Evolutionary conservation across 106 monocot genomes (phyloP), one percentile per base, ranked within the genome.

Genomic region (Gastrodia elata): DNA sequence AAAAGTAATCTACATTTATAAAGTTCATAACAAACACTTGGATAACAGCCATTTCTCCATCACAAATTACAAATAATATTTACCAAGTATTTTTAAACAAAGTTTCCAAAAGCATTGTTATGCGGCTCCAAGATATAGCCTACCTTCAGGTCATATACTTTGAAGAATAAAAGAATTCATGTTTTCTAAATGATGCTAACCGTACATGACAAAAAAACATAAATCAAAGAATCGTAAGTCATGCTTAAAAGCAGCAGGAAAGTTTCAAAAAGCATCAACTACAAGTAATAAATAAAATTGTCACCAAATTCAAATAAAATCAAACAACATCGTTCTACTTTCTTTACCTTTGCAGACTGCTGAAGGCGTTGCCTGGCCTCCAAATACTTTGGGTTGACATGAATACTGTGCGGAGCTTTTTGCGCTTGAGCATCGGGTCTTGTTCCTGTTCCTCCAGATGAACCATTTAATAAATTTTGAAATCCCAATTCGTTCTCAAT

Each of bases 371-470:
- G 96, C 56, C 90, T 93, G 39, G 96, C 96, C 61, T 98, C 97
- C 57, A 98, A 80, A 80, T 98, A 98, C 76, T 98, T 93, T 76
- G 93, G 93, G 74, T 98, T 98, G 37, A 98, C 93, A 79, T 98
- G 97, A 79, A 98, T 98, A 80, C 97, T 88, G 35, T 91, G 84
- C 8, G 88, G 33, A 58, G 86, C 83, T 4, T 84, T 82, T 41
- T 82, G 88, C 37, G 84, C 34, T 61, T 90, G 90, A 65, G 87
- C 78, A 74, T 93, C 90, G 76, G 83, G 34, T 73, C 64, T 86
- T 22, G 82, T 74, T 68, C 56, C 71, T 70, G 80, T 71, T 9
- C 71, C 74, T 67, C 81, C 88, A 80, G 97, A 93, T 78, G 97
- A 86, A 72, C 87, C 89, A 77, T 95, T 94, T 15, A 65, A 20